Percentiles rank a stretch among this genome's conserved stretches.
These are phyloP conservation scores for Pseudogymnoascus sp. DNA, from an alignment of 2,329 filamentous ascomycete genomes.

Conservation along the genomic window DNA sequence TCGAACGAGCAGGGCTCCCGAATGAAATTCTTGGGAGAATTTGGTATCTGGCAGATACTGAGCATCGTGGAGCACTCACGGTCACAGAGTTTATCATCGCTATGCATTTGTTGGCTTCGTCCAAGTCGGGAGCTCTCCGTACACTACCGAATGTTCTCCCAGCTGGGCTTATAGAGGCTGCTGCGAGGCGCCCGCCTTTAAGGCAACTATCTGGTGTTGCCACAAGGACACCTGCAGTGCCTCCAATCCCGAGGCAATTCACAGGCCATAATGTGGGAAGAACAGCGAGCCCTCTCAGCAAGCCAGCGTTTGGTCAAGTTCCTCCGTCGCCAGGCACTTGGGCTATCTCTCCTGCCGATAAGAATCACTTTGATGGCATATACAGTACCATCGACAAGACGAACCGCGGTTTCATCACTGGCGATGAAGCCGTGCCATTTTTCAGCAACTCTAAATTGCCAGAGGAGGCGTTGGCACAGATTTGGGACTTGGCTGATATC, in stretches of 20 bases:
- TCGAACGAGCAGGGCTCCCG: constrained; percentile 82
- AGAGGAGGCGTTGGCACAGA: constrained; percentile 82
- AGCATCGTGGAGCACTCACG: constrained; percentile 80
- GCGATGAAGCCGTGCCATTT: constrained; percentile 89
- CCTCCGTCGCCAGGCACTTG: constrained; percentile 47
- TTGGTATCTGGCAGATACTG: constrained; percentile 90
- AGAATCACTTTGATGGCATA: constrained; percentile 77
- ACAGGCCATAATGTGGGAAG: constrained; percentile 55
- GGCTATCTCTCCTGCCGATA: constrained; percentile 76
- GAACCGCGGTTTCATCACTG: constrained; percentile 76
- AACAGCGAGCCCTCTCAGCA: constrained; percentile 49
- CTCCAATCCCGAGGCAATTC: constrained; percentile 71
- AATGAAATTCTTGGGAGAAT: constrained; percentile 90
- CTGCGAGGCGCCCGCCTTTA: constrained; percentile 56
- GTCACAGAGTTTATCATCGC: constrained; percentile 93
- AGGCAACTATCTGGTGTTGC: constrained; percentile 29
- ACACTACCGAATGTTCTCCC: constrained; percentile 74
- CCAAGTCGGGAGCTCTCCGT: constrained; percentile 74
- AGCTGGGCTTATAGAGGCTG: constrained; percentile 81
- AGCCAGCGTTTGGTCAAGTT: constrained; percentile 36
- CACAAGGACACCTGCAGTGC: constrained; percentile 38
- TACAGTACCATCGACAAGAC: constrained; percentile 77
- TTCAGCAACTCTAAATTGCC: constrained; percentile 85
- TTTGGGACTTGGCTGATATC: constrained; percentile 96
- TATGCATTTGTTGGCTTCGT: constrained; percentile 92